A percentile compares a stretch with the other conserved stretches of the same genome.
Evolutionary conservation across 345 rosid species (phyloP).

Genomic region (Eucalyptus curtisii): DNA sequence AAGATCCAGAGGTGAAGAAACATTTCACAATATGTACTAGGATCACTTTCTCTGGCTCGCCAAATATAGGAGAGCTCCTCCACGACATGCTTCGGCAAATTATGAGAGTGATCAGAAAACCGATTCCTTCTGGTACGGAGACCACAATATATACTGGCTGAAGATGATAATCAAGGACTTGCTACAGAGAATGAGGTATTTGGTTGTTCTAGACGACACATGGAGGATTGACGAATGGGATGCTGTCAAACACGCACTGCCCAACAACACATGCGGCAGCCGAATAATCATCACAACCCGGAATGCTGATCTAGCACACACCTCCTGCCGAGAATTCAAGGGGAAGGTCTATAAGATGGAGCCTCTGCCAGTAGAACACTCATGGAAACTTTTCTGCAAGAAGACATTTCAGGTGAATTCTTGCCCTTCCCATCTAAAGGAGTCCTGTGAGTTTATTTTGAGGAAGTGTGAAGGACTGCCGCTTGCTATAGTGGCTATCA

Average conservation of each 20-base stretch:
- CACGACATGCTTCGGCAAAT: slow-evolving; percentile 9
- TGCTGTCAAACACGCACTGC: slow-evolving; percentile 16
- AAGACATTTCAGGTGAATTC: slow-evolving; percentile 16
- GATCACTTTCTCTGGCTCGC: slow-evolving; percentile 14
- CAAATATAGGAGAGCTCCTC: slow-evolving; percentile 3
- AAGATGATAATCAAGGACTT: slow-evolving; percentile 2
- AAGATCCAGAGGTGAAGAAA: slow-evolving; percentile 5
- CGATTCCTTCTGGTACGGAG: slow-evolving; percentile 11
- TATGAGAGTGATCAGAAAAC: not conserved
- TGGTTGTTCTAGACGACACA: slow-evolving; percentile 22
- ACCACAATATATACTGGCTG: slow-evolving; percentile 1
- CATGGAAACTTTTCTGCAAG: slow-evolving; percentile 20
- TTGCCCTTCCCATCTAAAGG: slow-evolving; percentile 19
- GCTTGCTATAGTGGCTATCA: slow-evolving; percentile 33
- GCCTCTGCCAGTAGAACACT: slow-evolving; percentile 10
- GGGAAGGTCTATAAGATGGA: slow-evolving; percentile 13
- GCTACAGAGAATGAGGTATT: slow-evolving; percentile 8
- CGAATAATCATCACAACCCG: slow-evolving; percentile 28
- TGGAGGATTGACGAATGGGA: slow-evolving; percentile 24
- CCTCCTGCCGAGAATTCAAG: slow-evolving; percentile 4
- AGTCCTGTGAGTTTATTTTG: slow-evolving; percentile 8
- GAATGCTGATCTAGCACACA: slow-evolving; percentile 3
- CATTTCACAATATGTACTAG: slow-evolving; percentile 8
- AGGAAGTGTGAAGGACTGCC: slow-evolving; percentile 29
- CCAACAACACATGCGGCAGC: slow-evolving; percentile 6